Percentiles rank a stretch among this genome's conserved stretches.
Evolutionary conservation across 2,329 filamentous ascomycete genomes (phyloP).

Genomic region (Aureobasidium mangrovei): DNA sequence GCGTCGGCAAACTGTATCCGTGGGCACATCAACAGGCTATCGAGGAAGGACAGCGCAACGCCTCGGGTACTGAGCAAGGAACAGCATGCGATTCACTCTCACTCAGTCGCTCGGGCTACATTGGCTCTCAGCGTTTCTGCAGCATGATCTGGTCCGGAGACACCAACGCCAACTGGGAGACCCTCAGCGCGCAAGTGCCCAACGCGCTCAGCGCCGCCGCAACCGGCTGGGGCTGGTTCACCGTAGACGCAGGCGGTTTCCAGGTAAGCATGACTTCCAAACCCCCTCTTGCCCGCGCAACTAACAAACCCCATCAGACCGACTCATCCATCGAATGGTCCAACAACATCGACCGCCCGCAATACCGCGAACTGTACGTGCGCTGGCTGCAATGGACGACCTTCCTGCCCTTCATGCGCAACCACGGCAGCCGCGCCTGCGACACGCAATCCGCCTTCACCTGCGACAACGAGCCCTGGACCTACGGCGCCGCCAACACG

Average conservation of each 20-base stretch:
- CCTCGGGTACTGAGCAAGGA: conserved; percentile 21
- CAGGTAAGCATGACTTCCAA: conserved; percentile 9
- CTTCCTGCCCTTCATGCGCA: conserved; percentile 27
- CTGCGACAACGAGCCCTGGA: conserved; percentile 29
- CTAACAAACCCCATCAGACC: neutral
- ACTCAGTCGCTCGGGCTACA: conserved; percentile 25
- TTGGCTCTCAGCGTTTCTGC: conserved; percentile 27
- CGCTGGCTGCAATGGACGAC: conserved; percentile 27
- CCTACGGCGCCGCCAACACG: conserved; percentile 23
- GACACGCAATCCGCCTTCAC: conserved; percentile 28
- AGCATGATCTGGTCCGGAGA: conserved; percentile 28
- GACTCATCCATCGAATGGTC: conserved; percentile 30
- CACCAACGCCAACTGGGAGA: conserved; percentile 25
- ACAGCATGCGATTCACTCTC: conserved; percentile 22
- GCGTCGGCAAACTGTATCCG: conserved; percentile 25
- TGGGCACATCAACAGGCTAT: conserved; percentile 26
- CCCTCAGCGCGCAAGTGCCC: conserved; percentile 23
- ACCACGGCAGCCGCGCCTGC: conserved; percentile 24
- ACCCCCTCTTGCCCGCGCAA: neutral
- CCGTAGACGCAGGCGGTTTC: conserved; percentile 25
- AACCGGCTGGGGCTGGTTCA: conserved; percentile 27
- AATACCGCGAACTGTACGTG: conserved; percentile 25
- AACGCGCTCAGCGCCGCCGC: conserved; percentile 22
- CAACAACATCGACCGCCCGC: conserved; percentile 24
- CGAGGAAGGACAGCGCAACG: conserved; percentile 25